phyloP scores from a whole-genome alignment of 2,329 filamentous ascomycete species.

The Ampelomyces quisqualis region DNA sequence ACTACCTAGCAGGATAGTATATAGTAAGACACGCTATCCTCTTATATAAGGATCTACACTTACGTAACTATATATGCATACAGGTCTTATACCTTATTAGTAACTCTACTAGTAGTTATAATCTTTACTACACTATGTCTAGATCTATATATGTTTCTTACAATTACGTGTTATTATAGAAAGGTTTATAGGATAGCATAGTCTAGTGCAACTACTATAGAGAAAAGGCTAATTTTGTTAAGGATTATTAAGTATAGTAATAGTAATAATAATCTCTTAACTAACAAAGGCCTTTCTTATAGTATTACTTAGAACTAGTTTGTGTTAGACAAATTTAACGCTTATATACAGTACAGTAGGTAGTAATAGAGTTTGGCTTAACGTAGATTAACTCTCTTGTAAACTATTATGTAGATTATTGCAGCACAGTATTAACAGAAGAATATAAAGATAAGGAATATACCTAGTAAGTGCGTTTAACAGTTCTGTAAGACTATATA shows the following conservation, averaged over 20 bases:
- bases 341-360: neutral
- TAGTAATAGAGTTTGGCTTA: neutral
- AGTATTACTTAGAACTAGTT: neutral
- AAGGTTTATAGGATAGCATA: too few relatives aligned
- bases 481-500: neutral
- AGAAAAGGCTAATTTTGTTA: too few relatives aligned
- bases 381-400: neutral
- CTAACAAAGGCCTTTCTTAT: neutral
- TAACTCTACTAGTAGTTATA: too few relatives aligned
- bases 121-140: too few relatives aligned
- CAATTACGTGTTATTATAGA: too few relatives aligned
- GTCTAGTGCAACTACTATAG: too few relatives aligned
- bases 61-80: neutral
- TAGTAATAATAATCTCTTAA: neutral
- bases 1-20: neutral
- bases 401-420: neutral
- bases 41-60: neutral
- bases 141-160: too few relatives aligned
- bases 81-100: too few relatives aligned
- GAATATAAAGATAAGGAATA: neutral
- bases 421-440: constrained; percentile 1
- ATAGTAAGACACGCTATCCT: neutral
- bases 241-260: neutral
- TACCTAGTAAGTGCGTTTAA: neutral
- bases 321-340: neutral